Evolutionary conservation across 192 early-diverging fungal genomes (phyloP).

Genomic region (Chytriomyces sp.): DNA sequence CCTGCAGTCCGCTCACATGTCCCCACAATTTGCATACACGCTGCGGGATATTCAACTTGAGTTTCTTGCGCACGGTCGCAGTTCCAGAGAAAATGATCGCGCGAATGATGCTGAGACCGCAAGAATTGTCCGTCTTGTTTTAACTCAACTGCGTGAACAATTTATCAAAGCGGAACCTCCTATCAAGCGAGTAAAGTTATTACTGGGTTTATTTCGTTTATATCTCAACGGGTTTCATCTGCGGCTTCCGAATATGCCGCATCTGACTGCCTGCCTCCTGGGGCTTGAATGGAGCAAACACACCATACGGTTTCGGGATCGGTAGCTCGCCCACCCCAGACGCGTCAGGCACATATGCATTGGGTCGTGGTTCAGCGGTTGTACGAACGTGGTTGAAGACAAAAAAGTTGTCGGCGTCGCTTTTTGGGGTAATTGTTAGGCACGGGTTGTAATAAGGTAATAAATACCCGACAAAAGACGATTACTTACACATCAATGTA

Average conservation of each 20-base stretch:
- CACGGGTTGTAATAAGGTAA: neutral
- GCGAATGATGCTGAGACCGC: too few relatives aligned
- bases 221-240: constrained; percentile 57
- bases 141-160: too few relatives aligned
- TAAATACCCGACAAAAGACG: constrained; percentile 1
- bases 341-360: constrained; percentile 63
- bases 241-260: constrained; percentile 59
- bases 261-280: constrained; percentile 54
- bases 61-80: too few relatives aligned
- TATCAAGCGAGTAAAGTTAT: neutral
- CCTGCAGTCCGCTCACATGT: too few relatives aligned
- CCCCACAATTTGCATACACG: too few relatives aligned
- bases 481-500: constrained; percentile 55
- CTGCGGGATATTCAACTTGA: too few relatives aligned
- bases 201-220: constrained; percentile 32
- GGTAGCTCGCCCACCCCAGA: constrained; percentile 56
- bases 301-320: constrained; percentile 67
- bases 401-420: constrained; percentile 61
- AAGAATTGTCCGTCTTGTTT: constrained; percentile 8
- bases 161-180: too few relatives aligned
- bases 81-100: neutral
- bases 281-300: constrained; percentile 62
- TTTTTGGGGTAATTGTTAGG: constrained; percentile 7
- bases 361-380: constrained; percentile 61
- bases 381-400: constrained; percentile 53